These are phyloP conservation scores for Plantago ovata DNA, from an alignment of 257 asterid genomes.

Conservation along the genomic window DNA sequence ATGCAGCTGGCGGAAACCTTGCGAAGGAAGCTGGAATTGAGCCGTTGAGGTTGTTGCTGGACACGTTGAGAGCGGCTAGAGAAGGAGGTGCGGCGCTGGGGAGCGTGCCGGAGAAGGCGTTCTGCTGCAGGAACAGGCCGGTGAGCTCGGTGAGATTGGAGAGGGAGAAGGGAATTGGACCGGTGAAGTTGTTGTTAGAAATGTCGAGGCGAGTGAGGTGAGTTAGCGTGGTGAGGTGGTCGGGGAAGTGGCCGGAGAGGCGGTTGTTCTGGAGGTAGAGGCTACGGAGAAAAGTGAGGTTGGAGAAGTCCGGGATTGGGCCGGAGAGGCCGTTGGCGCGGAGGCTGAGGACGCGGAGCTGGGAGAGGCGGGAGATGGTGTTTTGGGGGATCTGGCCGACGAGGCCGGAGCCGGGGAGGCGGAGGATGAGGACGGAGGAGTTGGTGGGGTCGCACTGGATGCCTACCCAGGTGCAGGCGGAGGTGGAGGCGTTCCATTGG, in stretches of 20 bases:
- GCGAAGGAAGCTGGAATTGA: constrained; percentile 68
- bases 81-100: constrained; percentile 61
- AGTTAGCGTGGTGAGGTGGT: constrained; percentile 50
- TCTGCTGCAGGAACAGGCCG: constrained; percentile 60
- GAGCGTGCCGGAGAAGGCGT: constrained; percentile 60
- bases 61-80: constrained; percentile 48
- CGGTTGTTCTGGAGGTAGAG: constrained; percentile 66
- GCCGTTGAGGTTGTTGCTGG: constrained; percentile 79
- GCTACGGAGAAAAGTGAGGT: constrained; percentile 58
- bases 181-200: constrained; percentile 68
- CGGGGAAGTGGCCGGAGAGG: constrained; percentile 67
- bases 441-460: constrained; percentile 60
- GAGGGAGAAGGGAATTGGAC: constrained; percentile 72
- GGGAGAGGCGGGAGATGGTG: constrained; percentile 55
- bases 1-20: constrained; percentile 53
- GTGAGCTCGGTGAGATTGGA: constrained; percentile 68
- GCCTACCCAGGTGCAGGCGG: constrained; percentile 83
- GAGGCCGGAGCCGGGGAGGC: constrained; percentile 90
- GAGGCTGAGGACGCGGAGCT: constrained; percentile 85
- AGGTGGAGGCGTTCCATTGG: constrained; percentile 56
- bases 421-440: constrained; percentile 49
- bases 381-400: constrained; percentile 68
- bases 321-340: constrained; percentile 79
- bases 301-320: constrained; percentile 69
- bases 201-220: constrained; percentile 70